These are phyloP conservation scores for Aspergillus pseudotamarii DNA, from an alignment of 2,329 filamentous ascomycete genomes.

Conservation along the genomic window DNA sequence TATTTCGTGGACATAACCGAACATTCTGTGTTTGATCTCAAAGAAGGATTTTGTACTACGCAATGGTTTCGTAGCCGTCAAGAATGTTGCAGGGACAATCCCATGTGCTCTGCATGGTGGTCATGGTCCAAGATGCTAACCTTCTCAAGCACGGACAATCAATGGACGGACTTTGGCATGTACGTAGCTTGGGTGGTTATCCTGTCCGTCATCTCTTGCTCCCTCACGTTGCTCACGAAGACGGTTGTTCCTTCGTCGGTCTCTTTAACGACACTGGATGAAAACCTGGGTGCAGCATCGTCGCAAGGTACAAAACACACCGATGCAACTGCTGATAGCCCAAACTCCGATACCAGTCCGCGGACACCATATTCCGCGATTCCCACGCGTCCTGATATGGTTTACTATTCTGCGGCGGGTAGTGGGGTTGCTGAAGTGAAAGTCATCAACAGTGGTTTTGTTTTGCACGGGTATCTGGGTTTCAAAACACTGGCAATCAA, in stretches of 20 bases:
- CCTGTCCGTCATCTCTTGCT: conserved; percentile 72
- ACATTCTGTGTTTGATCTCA: conserved; percentile 82
- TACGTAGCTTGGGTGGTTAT: conserved; percentile 73
- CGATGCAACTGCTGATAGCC: conserved; percentile 47
- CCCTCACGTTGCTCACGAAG: conserved; percentile 85
- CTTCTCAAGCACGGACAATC: conserved; percentile 49
- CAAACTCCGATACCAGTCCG: conserved; percentile 45
- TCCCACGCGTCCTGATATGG: conserved; percentile 66
- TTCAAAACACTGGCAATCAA: conserved; percentile 86
- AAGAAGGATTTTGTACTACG: conserved; percentile 79
- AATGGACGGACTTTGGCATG: conserved; percentile 75
- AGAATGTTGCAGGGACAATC: conserved; percentile 61
- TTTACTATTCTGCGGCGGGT: conserved; percentile 94
- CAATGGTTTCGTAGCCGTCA: conserved; percentile 76
- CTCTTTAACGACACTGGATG: conserved; percentile 83
- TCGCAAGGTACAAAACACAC: conserved; percentile 48
- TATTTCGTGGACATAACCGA: conserved; percentile 90
- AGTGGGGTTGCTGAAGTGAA: conserved; percentile 97
- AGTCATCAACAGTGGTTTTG: conserved; percentile 96
- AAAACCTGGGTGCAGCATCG: conserved; percentile 77
- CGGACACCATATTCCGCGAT: conserved; percentile 36
- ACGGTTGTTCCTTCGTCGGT: conserved; percentile 90
- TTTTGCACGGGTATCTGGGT: conserved; percentile 92
- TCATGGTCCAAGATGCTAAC: conserved; percentile 68
- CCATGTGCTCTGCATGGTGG: conserved; percentile 61